Conservation (phyloP, 371 early-diverging fungal genomes). For the Apophysomyces variabilis region DNA sequence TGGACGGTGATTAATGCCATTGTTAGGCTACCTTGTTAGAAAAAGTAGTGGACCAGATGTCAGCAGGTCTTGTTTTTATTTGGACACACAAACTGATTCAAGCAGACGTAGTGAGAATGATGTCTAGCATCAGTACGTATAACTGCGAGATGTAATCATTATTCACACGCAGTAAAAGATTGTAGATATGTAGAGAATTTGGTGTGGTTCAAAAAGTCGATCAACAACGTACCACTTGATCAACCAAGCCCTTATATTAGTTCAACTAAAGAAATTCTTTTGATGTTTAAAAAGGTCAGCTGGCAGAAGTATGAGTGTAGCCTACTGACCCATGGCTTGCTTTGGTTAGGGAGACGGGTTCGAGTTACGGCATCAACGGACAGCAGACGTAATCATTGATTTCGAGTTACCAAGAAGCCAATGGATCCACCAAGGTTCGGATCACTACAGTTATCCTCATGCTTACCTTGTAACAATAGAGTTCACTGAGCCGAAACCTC, state of each 20-base stretch:
- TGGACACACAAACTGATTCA: slow-evolving; percentile 69
- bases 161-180: slow-evolving; percentile 28
- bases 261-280: slow-evolving; percentile 57
- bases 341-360: slow-evolving; percentile 58
- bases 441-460: not conserved
- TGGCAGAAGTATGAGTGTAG: not conserved
- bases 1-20: not conserved
- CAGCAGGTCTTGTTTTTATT: slow-evolving; percentile 62
- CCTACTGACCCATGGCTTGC: not conserved
- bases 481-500: slow-evolving; percentile 64
- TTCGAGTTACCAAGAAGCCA: slow-evolving; percentile 54
- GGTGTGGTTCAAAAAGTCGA: slow-evolving; percentile 66
- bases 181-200: slow-evolving; percentile 72
- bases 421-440: slow-evolving; percentile 54
- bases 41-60: slow-evolving; percentile 49
- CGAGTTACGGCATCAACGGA: slow-evolving; percentile 67
- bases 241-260: slow-evolving; percentile 56
- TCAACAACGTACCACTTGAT: slow-evolving; percentile 56
- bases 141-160: not conserved
- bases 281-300: slow-evolving; percentile 66
- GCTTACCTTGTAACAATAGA: slow-evolving; percentile 19
- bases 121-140: slow-evolving; percentile 56
- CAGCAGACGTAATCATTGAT: slow-evolving; percentile 70
- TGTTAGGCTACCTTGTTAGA: slow-evolving; percentile 48
- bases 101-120: slow-evolving; percentile 60